Conservation (phyloP, 495 filamentous ascomycete species). For the Penicillium daleae region DNA sequence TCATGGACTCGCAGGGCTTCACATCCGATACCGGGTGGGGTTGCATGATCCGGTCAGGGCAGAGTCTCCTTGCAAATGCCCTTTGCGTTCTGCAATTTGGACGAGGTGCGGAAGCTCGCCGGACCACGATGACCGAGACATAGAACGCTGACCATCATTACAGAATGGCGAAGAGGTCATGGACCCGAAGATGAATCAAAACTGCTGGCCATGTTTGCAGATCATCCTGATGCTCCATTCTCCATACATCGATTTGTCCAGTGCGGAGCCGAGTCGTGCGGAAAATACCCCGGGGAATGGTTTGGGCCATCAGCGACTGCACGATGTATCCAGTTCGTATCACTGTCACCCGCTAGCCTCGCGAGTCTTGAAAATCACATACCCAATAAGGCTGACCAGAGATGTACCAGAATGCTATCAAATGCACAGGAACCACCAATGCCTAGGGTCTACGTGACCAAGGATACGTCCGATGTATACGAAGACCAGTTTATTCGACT, state of each 20-base stretch:
- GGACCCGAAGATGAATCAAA: slow-evolving; percentile 63
- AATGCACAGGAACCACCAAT: slow-evolving; percentile 57
- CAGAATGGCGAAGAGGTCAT: slow-evolving; percentile 80
- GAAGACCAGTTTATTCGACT: slow-evolving; percentile 81
- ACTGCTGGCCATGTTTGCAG: slow-evolving; percentile 85
- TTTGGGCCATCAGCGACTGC: slow-evolving; percentile 98
- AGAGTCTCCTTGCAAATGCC: slow-evolving; percentile 89
- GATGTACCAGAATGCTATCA: slow-evolving; percentile 67
- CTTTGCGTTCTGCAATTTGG: slow-evolving; percentile 72
- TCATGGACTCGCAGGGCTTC: slow-evolving; percentile 81
- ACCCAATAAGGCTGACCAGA: slow-evolving; percentile 1
- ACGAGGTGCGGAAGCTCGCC: slow-evolving; percentile 57
- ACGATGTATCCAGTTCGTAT: slow-evolving; percentile 86
- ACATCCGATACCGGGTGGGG: slow-evolving; percentile 96
- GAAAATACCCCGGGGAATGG: slow-evolving; percentile 96
- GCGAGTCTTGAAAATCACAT: too few relatives aligned
- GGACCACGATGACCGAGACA: neutral
- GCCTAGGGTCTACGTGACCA: slow-evolving; percentile 84
- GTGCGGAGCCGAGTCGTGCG: slow-evolving; percentile 84
- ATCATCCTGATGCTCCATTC: slow-evolving; percentile 83
- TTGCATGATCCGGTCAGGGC: slow-evolving; percentile 98
- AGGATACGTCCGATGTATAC: slow-evolving; percentile 89
- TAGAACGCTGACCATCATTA: slow-evolving; percentile 29
- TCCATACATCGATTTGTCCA: slow-evolving; percentile 95
- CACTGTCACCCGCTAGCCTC: neutral